These are phyloP conservation scores for Fusarium coicis DNA, from an alignment of 2,329 filamentous ascomycete genomes.

Conservation along the genomic window DNA sequence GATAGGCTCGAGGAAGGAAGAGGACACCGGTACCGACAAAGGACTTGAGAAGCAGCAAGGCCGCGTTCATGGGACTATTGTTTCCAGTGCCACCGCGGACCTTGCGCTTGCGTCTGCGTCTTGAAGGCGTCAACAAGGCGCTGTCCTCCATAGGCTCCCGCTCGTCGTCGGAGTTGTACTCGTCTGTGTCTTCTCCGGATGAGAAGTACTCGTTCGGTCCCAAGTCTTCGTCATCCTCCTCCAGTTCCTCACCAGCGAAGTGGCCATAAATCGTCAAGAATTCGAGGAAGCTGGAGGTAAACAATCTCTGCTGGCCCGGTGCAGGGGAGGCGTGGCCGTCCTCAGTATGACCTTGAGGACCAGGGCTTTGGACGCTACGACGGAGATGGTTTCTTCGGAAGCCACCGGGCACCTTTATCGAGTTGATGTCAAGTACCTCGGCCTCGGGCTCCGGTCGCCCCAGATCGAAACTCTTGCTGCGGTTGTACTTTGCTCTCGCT, in stretches of 20 bases:
- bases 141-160: constrained; percentile 89
- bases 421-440: constrained; percentile 84
- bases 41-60: constrained; percentile 90
- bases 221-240: constrained; percentile 93
- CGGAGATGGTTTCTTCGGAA: constrained; percentile 92
- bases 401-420: constrained; percentile 92
- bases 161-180: constrained; percentile 71
- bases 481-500: constrained; percentile 72
- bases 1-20: constrained; percentile 90
- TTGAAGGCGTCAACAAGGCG: constrained; percentile 80
- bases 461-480: constrained; percentile 89
- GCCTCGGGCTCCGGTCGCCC: constrained; percentile 81
- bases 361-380: constrained; percentile 74
- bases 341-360: constrained; percentile 47
- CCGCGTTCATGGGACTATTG: constrained; percentile 81
- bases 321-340: constrained; percentile 50
- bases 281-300: constrained; percentile 94
- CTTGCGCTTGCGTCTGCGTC: constrained; percentile 80
- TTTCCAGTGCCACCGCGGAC: constrained; percentile 78
- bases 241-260: constrained; percentile 95
- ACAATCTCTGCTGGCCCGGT: constrained; percentile 62
- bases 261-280: constrained; percentile 96
- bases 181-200: constrained; percentile 76
- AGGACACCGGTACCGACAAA: constrained; percentile 97
- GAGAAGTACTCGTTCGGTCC: constrained; percentile 92